Percentiles rank a stretch among this genome's conserved stretches.
These are phyloP conservation scores for Fusarium nurragi DNA, from an alignment of 2,329 filamentous ascomycete species.

Conservation along the genomic window DNA sequence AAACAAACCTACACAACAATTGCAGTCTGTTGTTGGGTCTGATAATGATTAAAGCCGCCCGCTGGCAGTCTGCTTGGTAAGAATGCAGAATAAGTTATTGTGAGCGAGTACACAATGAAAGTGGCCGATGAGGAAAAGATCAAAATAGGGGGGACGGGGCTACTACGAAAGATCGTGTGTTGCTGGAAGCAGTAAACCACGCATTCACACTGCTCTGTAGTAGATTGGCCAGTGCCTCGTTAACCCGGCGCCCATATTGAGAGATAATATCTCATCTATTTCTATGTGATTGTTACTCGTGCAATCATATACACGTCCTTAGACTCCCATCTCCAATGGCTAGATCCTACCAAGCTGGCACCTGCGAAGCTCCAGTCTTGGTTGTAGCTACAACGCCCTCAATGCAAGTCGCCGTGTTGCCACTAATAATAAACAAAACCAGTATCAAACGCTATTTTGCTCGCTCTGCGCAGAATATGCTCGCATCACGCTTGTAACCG, in stretches of 20 bases:
- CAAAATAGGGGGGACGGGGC: not conserved
- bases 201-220: not conserved
- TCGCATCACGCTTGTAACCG: conserved; percentile 9
- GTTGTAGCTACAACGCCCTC: conserved; percentile 21
- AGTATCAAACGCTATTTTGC: conserved; percentile 15
- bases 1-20: not conserved
- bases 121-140: not conserved
- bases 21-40: not conserved
- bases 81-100: too few relatives aligned
- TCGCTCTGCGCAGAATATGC: conserved; percentile 24
- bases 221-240: not conserved
- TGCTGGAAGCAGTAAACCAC: not conserved
- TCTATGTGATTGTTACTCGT: conserved; percentile 34
- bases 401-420: conserved; percentile 21
- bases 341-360: conserved; percentile 12
- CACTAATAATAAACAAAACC: conserved; percentile 20
- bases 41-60: not conserved
- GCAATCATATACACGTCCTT: conserved; percentile 35
- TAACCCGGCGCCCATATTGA: not conserved
- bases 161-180: not conserved
- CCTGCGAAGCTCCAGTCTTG: conserved; percentile 6
- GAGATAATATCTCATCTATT: conserved; percentile 35
- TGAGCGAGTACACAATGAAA: not conserved
- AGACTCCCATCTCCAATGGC: conserved; percentile 28
- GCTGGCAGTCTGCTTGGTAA: not conserved